Conservation (phyloP, 2,329 filamentous ascomycete genomes). For the Fusarium sp. region DNA sequence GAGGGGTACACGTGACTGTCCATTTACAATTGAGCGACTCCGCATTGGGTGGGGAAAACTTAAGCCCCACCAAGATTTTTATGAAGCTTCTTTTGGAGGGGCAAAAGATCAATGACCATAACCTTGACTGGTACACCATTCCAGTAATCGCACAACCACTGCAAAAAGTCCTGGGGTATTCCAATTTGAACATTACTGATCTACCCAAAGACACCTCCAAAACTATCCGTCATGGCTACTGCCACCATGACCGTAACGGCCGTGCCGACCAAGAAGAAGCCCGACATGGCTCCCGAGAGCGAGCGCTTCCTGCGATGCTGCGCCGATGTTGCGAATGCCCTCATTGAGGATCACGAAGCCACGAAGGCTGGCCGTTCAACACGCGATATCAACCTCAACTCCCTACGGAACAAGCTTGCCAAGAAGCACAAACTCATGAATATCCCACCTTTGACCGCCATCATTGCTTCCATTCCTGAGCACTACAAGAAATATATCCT, state of each 20-base stretch:
- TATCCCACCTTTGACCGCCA: slow-evolving; percentile 92
- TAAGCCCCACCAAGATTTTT: slow-evolving; percentile 43
- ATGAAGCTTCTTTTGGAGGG: slow-evolving; percentile 44
- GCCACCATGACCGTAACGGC: slow-evolving; percentile 75
- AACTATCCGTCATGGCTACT: slow-evolving; percentile 54
- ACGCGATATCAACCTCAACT: slow-evolving; percentile 94
- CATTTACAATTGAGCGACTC: slow-evolving; percentile 35
- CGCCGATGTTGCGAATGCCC: slow-evolving; percentile 91
- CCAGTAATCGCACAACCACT: neutral
- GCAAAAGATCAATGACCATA: slow-evolving; percentile 40
- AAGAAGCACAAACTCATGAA: slow-evolving; percentile 92
- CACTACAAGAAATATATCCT: slow-evolving; percentile 99
- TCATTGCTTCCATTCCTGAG: slow-evolving; percentile 98
- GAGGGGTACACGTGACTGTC: slow-evolving; percentile 24
- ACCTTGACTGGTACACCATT: slow-evolving; percentile 1
- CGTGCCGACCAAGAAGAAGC: slow-evolving; percentile 76
- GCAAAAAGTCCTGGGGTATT: accelerated
- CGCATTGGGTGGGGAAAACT: slow-evolving; percentile 38
- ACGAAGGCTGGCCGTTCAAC: slow-evolving; percentile 79
- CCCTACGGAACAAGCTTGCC: slow-evolving; percentile 84
- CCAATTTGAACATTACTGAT: accelerated
- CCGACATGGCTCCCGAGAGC: slow-evolving; percentile 88
- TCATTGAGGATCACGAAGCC: slow-evolving; percentile 94
- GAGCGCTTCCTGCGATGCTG: slow-evolving; percentile 95
- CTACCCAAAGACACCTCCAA: neutral